Percentiles rank a stretch among this genome's conserved stretches.
These are phyloP conservation scores for Crithidia thermophila DNA, from an alignment of 208 protist species.

Conservation along the genomic window DNA sequence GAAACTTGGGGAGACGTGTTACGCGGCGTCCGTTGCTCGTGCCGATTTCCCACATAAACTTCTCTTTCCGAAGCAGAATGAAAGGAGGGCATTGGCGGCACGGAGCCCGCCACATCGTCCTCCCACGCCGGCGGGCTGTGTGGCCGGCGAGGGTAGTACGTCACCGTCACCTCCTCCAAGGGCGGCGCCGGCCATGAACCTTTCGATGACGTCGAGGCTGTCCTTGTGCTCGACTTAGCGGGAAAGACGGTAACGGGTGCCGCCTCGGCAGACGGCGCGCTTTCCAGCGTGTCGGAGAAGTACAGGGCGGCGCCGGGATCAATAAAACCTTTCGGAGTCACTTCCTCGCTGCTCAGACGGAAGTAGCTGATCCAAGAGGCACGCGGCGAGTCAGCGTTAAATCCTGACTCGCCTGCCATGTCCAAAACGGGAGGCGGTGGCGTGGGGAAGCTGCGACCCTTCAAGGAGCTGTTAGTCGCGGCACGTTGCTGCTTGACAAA, in stretches of 20 bases:
- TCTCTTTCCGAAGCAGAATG: no score
- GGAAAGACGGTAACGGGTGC: no score
- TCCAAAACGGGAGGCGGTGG: no score
- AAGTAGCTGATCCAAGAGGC: constrained; percentile 43
- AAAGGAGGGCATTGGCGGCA: constrained; percentile 21
- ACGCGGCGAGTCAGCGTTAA: no score
- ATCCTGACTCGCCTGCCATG: no score
- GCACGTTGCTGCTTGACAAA: constrained; percentile 19
- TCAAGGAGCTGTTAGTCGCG: background rate
- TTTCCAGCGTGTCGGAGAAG: constrained; percentile 18
- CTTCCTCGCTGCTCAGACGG: constrained; percentile 40
- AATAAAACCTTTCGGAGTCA: constrained; percentile 24
- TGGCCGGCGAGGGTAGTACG: constrained; percentile 49
- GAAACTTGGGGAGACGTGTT: no score
- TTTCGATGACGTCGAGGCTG: background rate
- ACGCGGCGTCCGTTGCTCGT: background rate
- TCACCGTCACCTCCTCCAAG: background rate
- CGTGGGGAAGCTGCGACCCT: no score
- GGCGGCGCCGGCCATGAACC: background rate
- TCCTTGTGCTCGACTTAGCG: no score
- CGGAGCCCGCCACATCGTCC: constrained; percentile 43
- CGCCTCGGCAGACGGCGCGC: constrained; percentile 1
- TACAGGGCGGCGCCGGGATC: constrained; percentile 20
- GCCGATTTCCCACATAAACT: no score
- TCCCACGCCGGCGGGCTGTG: constrained; percentile 31